phyloP scores from a whole-genome alignment of 1,284 basidiomycete genomes.

The Crepidotus sp. region DNA sequence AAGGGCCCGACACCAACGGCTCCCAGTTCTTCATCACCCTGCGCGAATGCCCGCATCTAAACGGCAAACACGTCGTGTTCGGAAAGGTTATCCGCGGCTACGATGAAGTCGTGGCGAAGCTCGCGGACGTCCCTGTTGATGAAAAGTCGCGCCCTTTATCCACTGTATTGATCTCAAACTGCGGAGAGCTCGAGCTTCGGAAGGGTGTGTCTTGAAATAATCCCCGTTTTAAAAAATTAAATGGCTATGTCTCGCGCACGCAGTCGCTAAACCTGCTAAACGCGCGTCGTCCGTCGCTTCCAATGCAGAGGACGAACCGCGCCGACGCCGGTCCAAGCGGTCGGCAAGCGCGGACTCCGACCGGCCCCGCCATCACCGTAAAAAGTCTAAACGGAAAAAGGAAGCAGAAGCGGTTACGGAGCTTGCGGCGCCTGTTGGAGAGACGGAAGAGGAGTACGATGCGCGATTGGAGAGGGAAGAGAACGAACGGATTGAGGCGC shows the following conservation, averaged over 20 bases:
- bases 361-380: conserved; percentile 15
- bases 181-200: conserved; percentile 77
- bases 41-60: conserved; percentile 60
- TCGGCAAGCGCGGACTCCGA: conserved; percentile 19
- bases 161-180: conserved; percentile 69
- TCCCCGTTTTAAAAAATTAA: too few species aligned
- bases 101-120: conserved; percentile 47
- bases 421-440: conserved; percentile 20
- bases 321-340: conserved; percentile 19
- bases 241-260: too few species aligned
- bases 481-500: conserved; percentile 45
- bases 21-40: conserved; percentile 83
- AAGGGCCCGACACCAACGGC: conserved; percentile 71
- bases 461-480: conserved; percentile 64
- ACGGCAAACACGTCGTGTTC: conserved; percentile 78
- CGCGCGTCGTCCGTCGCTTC: conserved; percentile 7
- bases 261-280: conserved; percentile 17
- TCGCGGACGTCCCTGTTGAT: conserved; percentile 53
- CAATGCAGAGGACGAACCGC: conserved; percentile 15
- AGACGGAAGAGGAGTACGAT: conserved; percentile 62
- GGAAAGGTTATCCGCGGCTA: conserved; percentile 57
- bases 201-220: conserved; percentile 5
- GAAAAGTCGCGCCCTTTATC: conserved; percentile 61
- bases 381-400: conserved; percentile 19
- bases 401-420: conserved; percentile 16